Evolutionary conservation across 108 stramenopile species (phyloP).

Genomic region (Nitzschia putrida): DNA sequence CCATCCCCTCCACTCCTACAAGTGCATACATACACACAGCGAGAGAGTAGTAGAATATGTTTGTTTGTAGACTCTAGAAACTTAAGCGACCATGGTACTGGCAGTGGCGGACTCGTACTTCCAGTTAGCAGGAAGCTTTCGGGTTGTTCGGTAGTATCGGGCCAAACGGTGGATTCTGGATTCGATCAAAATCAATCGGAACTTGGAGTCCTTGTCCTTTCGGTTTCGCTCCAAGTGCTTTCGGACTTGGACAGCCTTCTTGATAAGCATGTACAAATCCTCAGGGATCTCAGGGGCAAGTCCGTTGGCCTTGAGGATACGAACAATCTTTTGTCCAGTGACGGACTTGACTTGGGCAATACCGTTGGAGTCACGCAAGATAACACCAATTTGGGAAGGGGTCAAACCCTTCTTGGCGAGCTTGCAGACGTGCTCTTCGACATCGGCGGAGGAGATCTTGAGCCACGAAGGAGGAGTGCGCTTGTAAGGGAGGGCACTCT

Average conservation of each 20-base stretch:
- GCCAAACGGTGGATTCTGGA: constrained; percentile 97
- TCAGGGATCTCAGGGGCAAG: constrained; percentile 99
- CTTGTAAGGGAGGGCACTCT: constrained; percentile 98
- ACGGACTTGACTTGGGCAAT: constrained; percentile 96
- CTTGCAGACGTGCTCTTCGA: constrained; percentile 98
- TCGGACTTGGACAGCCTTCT: constrained; percentile 99
- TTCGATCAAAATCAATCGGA: constrained; percentile 99
- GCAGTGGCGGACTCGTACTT: constrained; percentile 98
- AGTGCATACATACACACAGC: too few species aligned
- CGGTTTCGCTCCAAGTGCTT: constrained; percentile 99
- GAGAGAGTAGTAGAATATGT: too few species aligned
- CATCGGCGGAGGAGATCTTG: constrained; percentile 90
- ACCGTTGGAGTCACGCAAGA: constrained; percentile 96
- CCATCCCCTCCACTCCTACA: too few species aligned
- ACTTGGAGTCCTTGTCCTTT: constrained; percentile 99
- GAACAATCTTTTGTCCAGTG: constrained; percentile 99
- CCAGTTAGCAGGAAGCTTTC: constrained; percentile 99
- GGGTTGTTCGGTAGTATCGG: constrained; percentile 98
- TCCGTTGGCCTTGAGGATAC: constrained; percentile 98
- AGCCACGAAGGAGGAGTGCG: constrained; percentile 98
- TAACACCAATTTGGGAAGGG: constrained; percentile 99
- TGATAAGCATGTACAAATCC: constrained; percentile 99
- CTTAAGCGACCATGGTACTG: constrained; percentile 98
- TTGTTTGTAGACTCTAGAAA: background rate
- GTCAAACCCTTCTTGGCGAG: constrained; percentile 99